Evolutionary conservation across 2,329 filamentous ascomycete genomes (phyloP).

Genomic region (Botrytis medusae): DNA sequence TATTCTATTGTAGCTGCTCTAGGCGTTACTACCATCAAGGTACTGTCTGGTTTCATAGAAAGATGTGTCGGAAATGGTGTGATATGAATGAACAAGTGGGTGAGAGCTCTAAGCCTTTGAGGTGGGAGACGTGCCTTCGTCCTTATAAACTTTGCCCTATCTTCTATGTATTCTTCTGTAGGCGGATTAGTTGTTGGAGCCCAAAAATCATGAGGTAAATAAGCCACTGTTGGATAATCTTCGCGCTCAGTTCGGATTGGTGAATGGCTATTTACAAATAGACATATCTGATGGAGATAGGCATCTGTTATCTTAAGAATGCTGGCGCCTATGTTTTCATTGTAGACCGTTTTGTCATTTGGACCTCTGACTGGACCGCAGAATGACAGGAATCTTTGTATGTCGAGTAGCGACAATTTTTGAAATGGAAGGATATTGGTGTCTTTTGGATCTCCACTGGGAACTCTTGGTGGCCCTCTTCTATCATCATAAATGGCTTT

Average conservation of each 20-base stretch:
- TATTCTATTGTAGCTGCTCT: constrained; percentile 10
- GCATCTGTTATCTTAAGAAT: constrained; percentile 9
- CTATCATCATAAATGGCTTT: background rate
- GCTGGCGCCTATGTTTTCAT: background rate
- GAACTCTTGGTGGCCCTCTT: background rate
- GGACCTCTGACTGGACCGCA: background rate
- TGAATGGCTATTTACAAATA: constrained; percentile 9
- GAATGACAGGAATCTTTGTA: background rate
- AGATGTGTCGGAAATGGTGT: too few relatives aligned
- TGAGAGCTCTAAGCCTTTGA: background rate
- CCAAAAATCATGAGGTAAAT: constrained; percentile 11
- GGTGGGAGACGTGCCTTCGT: background rate
- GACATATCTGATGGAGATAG: constrained; percentile 3
- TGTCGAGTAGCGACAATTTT: background rate
- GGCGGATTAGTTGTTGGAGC: background rate
- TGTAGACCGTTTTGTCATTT: background rate
- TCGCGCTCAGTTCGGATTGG: background rate
- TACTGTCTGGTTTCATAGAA: background rate
- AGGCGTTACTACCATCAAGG: constrained; percentile 2
- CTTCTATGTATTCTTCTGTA: constrained; percentile 10
- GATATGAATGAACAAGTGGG: constrained; percentile 12
- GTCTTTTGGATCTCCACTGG: background rate
- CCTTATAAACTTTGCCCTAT: constrained; percentile 1
- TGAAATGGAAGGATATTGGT: constrained; percentile 9
- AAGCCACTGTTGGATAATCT: constrained; percentile 9